phyloP scores from a whole-genome alignment of 2,329 filamentous ascomycete genomes.

The Pseudonectria foliicola region DNA sequence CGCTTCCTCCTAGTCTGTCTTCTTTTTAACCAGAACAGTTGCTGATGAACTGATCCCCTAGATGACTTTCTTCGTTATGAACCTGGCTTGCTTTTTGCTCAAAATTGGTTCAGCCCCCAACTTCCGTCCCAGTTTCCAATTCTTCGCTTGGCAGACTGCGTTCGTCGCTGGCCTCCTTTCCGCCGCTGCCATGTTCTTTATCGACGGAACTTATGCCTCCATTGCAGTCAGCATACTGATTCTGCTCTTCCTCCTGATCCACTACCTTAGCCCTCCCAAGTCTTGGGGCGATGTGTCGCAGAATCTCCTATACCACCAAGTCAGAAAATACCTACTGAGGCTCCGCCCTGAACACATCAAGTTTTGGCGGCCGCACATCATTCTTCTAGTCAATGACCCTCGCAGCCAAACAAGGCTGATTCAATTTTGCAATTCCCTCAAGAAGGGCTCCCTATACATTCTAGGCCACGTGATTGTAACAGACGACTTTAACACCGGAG shows the following conservation, averaged over 20 bases:
- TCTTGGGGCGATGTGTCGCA: slow-evolving; percentile 88
- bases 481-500: slow-evolving; percentile 69
- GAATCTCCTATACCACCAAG: slow-evolving; percentile 78
- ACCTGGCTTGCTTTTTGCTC: slow-evolving; percentile 77
- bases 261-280: slow-evolving; percentile 79
- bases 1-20: too few relatives aligned
- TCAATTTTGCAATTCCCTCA: slow-evolving; percentile 85
- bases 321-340: slow-evolving; percentile 79
- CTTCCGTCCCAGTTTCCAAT: slow-evolving; percentile 81
- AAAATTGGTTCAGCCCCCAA: slow-evolving; percentile 85
- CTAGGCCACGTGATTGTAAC: slow-evolving; percentile 84
- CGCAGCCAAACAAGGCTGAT: slow-evolving; percentile 77
- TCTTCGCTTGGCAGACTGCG: slow-evolving; percentile 82
- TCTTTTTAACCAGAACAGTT: not conserved
- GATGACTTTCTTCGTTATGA: slow-evolving; percentile 88
- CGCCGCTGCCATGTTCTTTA: slow-evolving; percentile 81
- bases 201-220: slow-evolving; percentile 73
- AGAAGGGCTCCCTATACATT: slow-evolving; percentile 80
- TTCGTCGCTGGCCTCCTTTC: slow-evolving; percentile 67
- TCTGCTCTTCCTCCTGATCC: slow-evolving; percentile 74
- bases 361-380: slow-evolving; percentile 85
- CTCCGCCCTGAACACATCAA: slow-evolving; percentile 84
- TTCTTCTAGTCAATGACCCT: slow-evolving; percentile 76
- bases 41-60: slow-evolving; percentile 18
- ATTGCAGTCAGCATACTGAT: slow-evolving; percentile 67